A percentile compares a stretch with the other conserved stretches of the same genome.
phyloP scores from a whole-genome alignment of 1,139 yeast genomes.

The Suhomyces bribrorum region DNA sequence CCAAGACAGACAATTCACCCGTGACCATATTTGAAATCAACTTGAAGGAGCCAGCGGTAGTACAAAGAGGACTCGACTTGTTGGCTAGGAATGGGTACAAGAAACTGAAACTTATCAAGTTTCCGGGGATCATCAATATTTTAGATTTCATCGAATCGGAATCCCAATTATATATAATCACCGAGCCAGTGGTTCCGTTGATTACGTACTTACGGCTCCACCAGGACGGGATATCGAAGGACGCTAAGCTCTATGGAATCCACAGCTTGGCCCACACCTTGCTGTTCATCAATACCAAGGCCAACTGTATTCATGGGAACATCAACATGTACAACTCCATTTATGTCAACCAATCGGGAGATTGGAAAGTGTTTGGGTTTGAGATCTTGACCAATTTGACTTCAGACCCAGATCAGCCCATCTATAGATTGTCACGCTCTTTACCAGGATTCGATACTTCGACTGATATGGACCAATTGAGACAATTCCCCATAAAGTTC shows the following conservation, averaged over 20 bases:
- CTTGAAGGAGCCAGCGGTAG: slow-evolving; percentile 40
- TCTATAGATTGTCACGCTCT: slow-evolving; percentile 32
- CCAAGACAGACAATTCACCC: slow-evolving; percentile 36
- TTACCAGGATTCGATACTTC: slow-evolving; percentile 28
- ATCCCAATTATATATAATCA: slow-evolving; percentile 61
- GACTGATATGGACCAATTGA: slow-evolving; percentile 50
- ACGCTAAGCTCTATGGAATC: slow-evolving; percentile 59
- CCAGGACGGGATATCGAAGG: slow-evolving; percentile 26
- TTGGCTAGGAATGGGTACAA: slow-evolving; percentile 66
- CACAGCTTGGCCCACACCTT: slow-evolving; percentile 57
- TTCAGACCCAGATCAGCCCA: slow-evolving; percentile 52
- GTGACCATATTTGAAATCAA: slow-evolving; percentile 69
- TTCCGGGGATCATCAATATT: slow-evolving; percentile 75
- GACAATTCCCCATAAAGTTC: slow-evolving; percentile 42
- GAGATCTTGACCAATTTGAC: slow-evolving; percentile 62
- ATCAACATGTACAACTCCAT: slow-evolving; percentile 54
- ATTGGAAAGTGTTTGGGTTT: slow-evolving; percentile 84
- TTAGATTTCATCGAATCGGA: slow-evolving; percentile 73
- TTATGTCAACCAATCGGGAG: slow-evolving; percentile 65
- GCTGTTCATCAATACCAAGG: slow-evolving; percentile 62
- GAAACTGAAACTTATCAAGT: slow-evolving; percentile 65
- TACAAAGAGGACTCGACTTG: slow-evolving; percentile 31
- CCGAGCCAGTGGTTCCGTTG: slow-evolving; percentile 76
- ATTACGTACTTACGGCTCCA: slow-evolving; percentile 29
- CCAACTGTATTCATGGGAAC: slow-evolving; percentile 67